These are phyloP conservation scores for Cyamopsis tetragonoloba DNA, from an alignment of 306 rosid species.

Conservation along the genomic window DNA sequence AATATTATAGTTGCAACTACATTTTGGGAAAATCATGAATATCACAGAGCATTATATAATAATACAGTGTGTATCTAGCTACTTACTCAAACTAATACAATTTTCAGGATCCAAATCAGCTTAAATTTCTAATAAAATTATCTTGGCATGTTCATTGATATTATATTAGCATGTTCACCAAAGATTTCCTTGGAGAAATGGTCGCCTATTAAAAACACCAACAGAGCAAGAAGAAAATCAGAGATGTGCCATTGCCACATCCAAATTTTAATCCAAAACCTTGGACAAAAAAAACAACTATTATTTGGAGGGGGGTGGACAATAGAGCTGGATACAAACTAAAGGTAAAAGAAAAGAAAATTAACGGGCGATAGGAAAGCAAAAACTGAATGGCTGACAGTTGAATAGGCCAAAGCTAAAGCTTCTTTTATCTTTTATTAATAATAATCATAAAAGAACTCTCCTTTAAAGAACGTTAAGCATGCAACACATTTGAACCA, in stretches of 20 bases:
- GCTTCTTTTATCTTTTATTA: no score
- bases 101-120: neutral
- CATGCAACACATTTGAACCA: neutral
- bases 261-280: neutral
- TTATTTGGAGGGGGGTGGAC: no score
- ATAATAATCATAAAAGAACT: neutral
- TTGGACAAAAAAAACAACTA: neutral
- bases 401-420: neutral
- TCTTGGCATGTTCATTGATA: neutral
- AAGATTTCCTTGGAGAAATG: no score
- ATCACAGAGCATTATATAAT: neutral
- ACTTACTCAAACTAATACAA: neutral
- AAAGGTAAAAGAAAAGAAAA: no score
- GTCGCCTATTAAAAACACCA: no score
- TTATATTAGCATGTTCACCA: no score
- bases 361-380: no score
- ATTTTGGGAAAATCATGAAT: neutral
- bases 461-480: neutral
- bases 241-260: neutral
- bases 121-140: neutral
- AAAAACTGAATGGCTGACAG: neutral
- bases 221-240: neutral
- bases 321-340: neutral
- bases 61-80: neutral
- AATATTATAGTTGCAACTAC: neutral